phyloP scores from a whole-genome alignment of 2,329 filamentous ascomycete species.

The Ophiostoma triangulosporum region DNA sequence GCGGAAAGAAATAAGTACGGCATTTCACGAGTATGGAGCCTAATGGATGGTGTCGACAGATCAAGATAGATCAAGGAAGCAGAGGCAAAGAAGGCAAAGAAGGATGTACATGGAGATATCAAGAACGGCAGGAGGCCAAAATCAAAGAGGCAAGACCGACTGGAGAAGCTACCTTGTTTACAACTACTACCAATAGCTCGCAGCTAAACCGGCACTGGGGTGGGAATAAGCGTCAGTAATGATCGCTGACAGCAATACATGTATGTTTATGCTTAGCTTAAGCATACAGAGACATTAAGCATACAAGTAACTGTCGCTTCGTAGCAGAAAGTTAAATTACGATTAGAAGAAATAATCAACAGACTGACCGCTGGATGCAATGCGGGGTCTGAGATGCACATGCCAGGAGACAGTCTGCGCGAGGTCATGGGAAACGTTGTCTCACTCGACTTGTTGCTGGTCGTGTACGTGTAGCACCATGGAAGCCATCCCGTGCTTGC shows the following conservation, averaged over 20 bases:
- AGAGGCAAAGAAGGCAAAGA: background rate
- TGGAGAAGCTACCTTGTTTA: background rate
- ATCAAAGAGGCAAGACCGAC: background rate
- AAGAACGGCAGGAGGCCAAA: background rate
- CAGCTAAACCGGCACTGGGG: too few species aligned
- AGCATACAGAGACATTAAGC: too few species aligned
- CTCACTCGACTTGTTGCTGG: background rate
- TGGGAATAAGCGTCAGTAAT: too few species aligned
- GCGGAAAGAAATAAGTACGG: too few species aligned
- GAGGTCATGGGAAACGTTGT: background rate
- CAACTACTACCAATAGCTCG: too few species aligned
- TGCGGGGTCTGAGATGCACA: background rate
- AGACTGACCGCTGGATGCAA: background rate
- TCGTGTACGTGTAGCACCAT: background rate
- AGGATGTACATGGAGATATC: background rate
- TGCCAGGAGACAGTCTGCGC: background rate
- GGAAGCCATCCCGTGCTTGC: background rate
- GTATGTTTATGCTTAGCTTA: too few species aligned
- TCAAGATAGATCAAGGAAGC: background rate
- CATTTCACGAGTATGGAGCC: too few species aligned
- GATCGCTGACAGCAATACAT: too few species aligned
- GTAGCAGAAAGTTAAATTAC: too few species aligned
- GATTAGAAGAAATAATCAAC: too few species aligned
- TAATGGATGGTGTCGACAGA: background rate
- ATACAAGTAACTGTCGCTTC: too few species aligned